Conservation (phyloP, 768 basidiomycete species). For the Boletus rubropictus region DNA sequence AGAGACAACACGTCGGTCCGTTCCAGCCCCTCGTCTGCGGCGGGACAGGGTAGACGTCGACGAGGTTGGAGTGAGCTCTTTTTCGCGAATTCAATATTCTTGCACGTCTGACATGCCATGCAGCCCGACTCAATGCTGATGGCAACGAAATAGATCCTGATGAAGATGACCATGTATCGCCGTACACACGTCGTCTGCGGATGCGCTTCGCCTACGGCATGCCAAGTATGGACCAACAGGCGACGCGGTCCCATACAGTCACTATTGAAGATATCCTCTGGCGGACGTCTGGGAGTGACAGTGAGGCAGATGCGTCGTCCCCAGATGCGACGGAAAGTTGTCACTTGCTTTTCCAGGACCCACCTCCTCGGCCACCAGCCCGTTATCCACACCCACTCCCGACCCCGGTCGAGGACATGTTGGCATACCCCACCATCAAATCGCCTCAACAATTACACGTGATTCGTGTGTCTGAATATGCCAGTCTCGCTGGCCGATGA, state of each 20-base stretch:
- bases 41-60: slow-evolving; percentile 24
- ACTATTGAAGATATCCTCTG: slow-evolving; percentile 23
- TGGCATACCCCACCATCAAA: slow-evolving; percentile 21
- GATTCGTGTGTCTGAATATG: slow-evolving; percentile 25
- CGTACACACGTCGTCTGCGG: slow-evolving; percentile 47
- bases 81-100: neutral
- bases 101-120: slow-evolving; percentile 5
- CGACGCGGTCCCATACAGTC: slow-evolving; percentile 25
- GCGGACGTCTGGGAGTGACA: slow-evolving; percentile 23
- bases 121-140: slow-evolving; percentile 41
- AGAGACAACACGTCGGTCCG: slow-evolving; percentile 8
- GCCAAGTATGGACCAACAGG: slow-evolving; percentile 23
- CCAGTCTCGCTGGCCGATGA: slow-evolving; percentile 31
- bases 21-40: slow-evolving; percentile 8
- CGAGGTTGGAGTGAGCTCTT: slow-evolving; percentile 30
- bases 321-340: slow-evolving; percentile 20
- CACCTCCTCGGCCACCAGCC: slow-evolving; percentile 11
- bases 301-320: slow-evolving; percentile 15
- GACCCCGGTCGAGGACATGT: slow-evolving; percentile 51
- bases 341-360: slow-evolving; percentile 8
- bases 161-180: slow-evolving; percentile 48
- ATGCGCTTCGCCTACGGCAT: slow-evolving; percentile 29
- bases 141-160: slow-evolving; percentile 60
- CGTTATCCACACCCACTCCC: slow-evolving; percentile 45
- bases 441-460: slow-evolving; percentile 4